Base-by-base conservation (phyloP, 176 grass and related monocot genomes). In the Cocos nucifera region DNA sequence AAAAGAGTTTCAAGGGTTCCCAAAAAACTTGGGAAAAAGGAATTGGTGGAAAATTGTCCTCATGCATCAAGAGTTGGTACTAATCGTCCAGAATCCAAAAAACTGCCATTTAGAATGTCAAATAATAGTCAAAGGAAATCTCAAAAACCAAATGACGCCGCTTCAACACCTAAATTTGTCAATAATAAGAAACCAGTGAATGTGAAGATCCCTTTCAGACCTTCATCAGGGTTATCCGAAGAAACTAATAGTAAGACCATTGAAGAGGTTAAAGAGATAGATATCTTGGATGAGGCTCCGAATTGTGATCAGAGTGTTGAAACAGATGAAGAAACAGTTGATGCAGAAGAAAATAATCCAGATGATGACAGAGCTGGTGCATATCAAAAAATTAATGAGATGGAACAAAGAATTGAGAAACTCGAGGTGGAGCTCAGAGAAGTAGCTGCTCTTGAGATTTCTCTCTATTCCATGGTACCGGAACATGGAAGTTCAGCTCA, bases 241-340 rank as follows among this genome's bases (percentile, higher is more conserved):
- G 84, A 93, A 79, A 73, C 73, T 50, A 67, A 80, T 48, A 80
- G 84, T 85, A 84, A 72, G 83, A 83, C 65, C 61, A 90, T 54
- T 1, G 87, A 86, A 68, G 94, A 98, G 66, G 82, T 77, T 19
- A 98, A 86, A 80, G 94, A 98, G 74, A 92, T 98, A 12, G 85
- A 98, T 86, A 81, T 98, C 24, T 51, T 91, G 56, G 88, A 98
- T 71, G 94, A 92, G 76, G 88, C 85, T 70, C 88, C 94, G 25
- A 80, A 79, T 8, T 98, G 94, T 25, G 84, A 98, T 69, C 82
- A 83, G 74, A 93, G 94, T 83, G 89, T 75, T 30, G 89, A 84
- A 54, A 98, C 94, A 67, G 94, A 98, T 71, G 82, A 90, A 51
- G 94, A 98, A 69, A 86, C 76, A 77, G 64, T 74, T 81, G 88